A percentile compares a stretch with the other conserved stretches of the same genome.
phyloP scores from a whole-genome alignment of 805 yeast genomes.

The Saccharomyces eubayanus region DNA sequence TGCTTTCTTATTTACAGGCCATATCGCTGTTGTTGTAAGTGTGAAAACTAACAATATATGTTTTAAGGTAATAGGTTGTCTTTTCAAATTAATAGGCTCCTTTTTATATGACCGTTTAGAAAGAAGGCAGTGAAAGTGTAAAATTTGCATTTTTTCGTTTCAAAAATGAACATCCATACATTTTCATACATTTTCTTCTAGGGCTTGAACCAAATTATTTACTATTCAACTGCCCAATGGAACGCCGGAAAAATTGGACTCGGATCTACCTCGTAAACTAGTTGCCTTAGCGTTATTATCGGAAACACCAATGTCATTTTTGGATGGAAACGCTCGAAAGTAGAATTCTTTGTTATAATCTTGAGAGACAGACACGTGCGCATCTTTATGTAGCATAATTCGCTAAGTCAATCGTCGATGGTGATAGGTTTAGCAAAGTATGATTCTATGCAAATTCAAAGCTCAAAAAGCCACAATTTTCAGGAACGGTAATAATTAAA shows the following conservation, averaged over 20 bases:
- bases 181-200: neutral
- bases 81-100: neutral
- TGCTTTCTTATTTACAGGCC: neutral
- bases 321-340: no score
- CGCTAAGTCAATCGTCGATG: neutral
- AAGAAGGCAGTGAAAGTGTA: neutral
- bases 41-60: no score
- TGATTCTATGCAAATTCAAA: neutral
- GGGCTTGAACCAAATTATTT: neutral
- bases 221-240: neutral
- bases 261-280: neutral
- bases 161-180: neutral
- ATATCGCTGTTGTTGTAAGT: neutral
- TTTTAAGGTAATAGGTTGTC: no score
- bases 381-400: neutral
- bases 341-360: no score
- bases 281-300: neutral
- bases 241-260: neutral
- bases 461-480: neutral
- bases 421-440: neutral
- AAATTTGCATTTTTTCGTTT: neutral
- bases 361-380: neutral
- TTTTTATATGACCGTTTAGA: neutral
- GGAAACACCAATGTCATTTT: no score
- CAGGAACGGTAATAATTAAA: neutral